Evolutionary conservation across 139 green algal species (phyloP).

Genomic region (Desmodesmus armatus): DNA sequence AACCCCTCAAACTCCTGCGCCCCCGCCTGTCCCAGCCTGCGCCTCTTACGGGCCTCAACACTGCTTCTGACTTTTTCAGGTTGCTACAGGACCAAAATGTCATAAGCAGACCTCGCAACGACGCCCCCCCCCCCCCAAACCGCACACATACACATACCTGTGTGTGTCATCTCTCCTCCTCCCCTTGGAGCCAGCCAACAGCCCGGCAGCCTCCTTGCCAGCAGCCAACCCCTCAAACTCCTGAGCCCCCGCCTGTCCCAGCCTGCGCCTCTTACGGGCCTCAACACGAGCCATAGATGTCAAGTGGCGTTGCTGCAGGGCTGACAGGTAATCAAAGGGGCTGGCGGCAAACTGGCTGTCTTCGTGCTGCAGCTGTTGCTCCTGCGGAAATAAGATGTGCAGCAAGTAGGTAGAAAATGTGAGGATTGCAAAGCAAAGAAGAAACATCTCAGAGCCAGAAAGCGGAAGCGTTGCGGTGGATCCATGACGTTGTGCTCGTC

Average conservation of each 20-base stretch:
- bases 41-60: constrained; percentile 22
- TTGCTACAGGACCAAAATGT: constrained; percentile 27
- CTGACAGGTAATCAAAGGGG: constrained; percentile 10
- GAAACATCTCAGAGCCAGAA: too few relatives aligned
- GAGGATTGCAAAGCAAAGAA: too few relatives aligned
- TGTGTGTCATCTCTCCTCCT: neutral
- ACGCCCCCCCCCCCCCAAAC: too few relatives aligned
- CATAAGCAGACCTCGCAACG: neutral
- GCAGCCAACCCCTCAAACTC: too few relatives aligned
- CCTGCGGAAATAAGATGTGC: too few relatives aligned
- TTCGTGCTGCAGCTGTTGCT: constrained; percentile 12
- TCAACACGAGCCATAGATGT: neutral
- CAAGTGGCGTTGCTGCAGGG: constrained; percentile 25
- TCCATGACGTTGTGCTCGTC: too few relatives aligned
- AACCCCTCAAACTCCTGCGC: too few relatives aligned
- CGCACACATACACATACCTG: neutral
- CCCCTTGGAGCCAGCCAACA: neutral
- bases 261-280: constrained; percentile 8
- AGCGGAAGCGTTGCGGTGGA: too few relatives aligned
- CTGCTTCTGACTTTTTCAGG: neutral
- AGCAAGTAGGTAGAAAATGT: too few relatives aligned
- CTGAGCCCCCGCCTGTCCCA: constrained; percentile 10
- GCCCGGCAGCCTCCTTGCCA: too few relatives aligned
- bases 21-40: constrained; percentile 8
- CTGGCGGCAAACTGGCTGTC: neutral